Evolutionary conservation across 768 basidiomycete genomes (phyloP).

Genomic region (Tulasnella sp.): DNA sequence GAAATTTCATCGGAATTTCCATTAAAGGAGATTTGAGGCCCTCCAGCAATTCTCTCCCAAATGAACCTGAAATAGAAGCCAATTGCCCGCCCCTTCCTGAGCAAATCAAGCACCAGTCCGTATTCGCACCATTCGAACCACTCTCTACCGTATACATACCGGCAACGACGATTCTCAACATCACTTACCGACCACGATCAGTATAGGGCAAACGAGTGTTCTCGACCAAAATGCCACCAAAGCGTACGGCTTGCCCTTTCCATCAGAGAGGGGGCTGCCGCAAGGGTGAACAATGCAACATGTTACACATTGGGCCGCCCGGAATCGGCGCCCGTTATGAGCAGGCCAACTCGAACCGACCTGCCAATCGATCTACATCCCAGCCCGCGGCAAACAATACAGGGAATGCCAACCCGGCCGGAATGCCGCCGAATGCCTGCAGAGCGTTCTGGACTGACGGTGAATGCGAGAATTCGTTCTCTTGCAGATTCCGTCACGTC

Average conservation of each 20-base stretch:
- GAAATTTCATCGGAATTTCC: neutral
- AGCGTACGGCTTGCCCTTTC: neutral
- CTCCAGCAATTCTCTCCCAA: neutral
- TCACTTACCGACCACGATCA: neutral
- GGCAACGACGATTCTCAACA: neutral
- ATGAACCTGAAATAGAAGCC: neutral
- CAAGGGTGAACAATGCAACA: neutral
- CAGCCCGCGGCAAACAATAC: neutral
- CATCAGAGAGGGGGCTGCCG: neutral
- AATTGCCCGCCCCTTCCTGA: neutral
- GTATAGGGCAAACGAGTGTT: neutral
- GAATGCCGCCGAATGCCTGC: neutral
- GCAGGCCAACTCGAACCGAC: neutral
- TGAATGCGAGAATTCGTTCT: neutral
- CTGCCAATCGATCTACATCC: neutral
- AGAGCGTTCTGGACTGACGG: neutral
- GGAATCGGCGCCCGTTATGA: neutral
- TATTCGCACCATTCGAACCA: neutral
- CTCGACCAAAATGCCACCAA: slow-evolving; percentile 12
- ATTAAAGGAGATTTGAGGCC: neutral
- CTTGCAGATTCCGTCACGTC: slow-evolving; percentile 7
- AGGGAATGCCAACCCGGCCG: neutral
- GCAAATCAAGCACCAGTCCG: neutral
- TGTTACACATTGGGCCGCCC: neutral
- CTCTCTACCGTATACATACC: neutral